These are phyloP conservation scores for Elymus sibiricus DNA, from an alignment of 176 grass and related monocot genomes.

Conservation along the genomic window DNA sequence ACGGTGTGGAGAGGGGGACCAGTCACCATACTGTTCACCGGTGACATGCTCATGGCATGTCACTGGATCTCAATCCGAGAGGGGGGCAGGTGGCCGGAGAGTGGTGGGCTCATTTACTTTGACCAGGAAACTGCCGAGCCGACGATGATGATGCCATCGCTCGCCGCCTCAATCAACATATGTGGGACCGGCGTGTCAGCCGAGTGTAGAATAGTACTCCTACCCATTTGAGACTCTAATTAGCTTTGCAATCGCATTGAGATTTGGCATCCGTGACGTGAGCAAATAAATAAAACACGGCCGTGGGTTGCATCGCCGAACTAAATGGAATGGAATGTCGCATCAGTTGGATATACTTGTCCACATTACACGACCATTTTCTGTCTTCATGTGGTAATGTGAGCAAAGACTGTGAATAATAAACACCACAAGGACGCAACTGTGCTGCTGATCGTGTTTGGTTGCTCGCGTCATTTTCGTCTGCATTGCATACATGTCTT, in stretches of 20 bases:
- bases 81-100: not conserved
- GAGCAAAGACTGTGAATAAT: not conserved
- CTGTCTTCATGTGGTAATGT: not conserved
- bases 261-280: not conserved
- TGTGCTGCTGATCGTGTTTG: too few species aligned
- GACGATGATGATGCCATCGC: not conserved
- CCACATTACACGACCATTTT: not conserved
- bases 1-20: too few species aligned
- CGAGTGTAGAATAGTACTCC: too few species aligned
- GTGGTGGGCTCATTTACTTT: constrained; percentile 27
- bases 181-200: not conserved
- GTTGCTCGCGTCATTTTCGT: too few species aligned
- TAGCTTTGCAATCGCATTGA: not conserved
- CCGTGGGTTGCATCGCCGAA: not conserved
- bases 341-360: not conserved
- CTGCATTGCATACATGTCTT: too few species aligned
- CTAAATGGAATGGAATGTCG: not conserved
- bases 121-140: not conserved
- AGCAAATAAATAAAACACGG: not conserved
- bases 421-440: not conserved
- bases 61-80: too few species aligned
- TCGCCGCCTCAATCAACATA: not conserved
- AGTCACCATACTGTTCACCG: too few species aligned
- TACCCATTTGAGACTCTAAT: too few species aligned
- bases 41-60: too few species aligned